Evolutionary conservation across 2,329 filamentous ascomycete genomes (phyloP).

Genomic region (Nigrograna mackinnonii): DNA sequence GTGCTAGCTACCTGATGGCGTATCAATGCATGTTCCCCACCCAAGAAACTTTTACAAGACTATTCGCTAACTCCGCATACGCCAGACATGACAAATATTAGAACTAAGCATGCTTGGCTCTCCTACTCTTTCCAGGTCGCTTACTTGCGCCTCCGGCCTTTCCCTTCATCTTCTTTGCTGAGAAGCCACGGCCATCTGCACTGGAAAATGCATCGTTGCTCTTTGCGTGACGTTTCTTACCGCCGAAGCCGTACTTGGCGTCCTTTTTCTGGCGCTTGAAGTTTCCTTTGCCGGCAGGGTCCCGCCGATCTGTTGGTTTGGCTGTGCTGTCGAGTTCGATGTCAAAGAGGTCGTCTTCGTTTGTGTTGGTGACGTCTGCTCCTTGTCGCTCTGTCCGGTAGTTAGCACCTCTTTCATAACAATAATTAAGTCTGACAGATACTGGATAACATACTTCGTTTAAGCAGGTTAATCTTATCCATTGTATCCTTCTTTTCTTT

Average conservation of each 20-base stretch:
- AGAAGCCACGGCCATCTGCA: slow-evolving; percentile 80
- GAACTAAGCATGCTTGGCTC: no score
- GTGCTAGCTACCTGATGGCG: no score
- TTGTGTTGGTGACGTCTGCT: slow-evolving; percentile 64
- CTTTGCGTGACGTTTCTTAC: slow-evolving; percentile 91
- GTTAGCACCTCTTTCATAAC: slow-evolving; percentile 19
- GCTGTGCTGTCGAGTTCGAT: slow-evolving; percentile 67
- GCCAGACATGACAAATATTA: no score
- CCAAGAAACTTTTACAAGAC: no score
- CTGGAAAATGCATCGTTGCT: slow-evolving; percentile 86
- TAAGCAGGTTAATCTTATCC: slow-evolving; percentile 92
- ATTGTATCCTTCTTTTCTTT: slow-evolving; percentile 92
- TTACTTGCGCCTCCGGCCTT: slow-evolving; percentile 31
- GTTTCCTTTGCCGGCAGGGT: slow-evolving; percentile 47
- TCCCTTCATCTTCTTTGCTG: slow-evolving; percentile 82
- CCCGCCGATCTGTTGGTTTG: slow-evolving; percentile 46
- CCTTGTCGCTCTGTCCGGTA: slow-evolving; percentile 77
- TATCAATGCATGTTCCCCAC: no score
- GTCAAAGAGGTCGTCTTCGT: slow-evolving; percentile 89
- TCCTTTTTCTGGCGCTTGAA: slow-evolving; percentile 91
- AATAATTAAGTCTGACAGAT: slow-evolving; percentile 1
- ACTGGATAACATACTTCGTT: slow-evolving; percentile 75
- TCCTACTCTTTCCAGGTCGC: slow-evolving; percentile 37
- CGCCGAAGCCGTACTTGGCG: slow-evolving; percentile 91
- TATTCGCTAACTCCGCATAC: no score